Base-by-base conservation (phyloP, 345 rosid genomes). In the Barbarea vulgaris region DNA sequence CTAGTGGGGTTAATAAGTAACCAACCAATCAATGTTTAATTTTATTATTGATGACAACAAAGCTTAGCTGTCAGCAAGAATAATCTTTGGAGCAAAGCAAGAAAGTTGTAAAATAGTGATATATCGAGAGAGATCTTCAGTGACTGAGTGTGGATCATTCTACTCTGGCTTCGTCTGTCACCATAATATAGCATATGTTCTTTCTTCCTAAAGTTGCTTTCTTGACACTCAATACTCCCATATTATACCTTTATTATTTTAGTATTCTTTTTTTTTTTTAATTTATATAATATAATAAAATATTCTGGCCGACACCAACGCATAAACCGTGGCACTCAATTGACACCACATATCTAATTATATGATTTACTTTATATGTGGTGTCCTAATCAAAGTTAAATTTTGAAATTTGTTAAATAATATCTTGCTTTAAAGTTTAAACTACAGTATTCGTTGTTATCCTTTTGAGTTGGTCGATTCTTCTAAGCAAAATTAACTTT, bases 301-400 rank as follows among this genome's bases (percentile, higher is more conserved):
- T 56, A 50, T 6, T 28, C 11, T 71, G 81, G 72, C 76, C 76
- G 81, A 77, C 77, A 58, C 62, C 66, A 64, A 57, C 42, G 67
- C 75, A 64, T 70, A 77, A 77, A 55, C 66, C 66, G 72, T 70
- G 71, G 80, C 80, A 70, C 18, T 53, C 36, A 54, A 77, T 4
- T 47, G 72, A 77, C 66, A 64, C 60, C 66, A 63, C 60, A 64
- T 2, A 54, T 59, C 47, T 14, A 50, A 62, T 12, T 31, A 42
- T n/a, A n/a, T n/a, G 25, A 17, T 61, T 41, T 73, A 22, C 64
- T 61, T 61, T 61, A 63, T 62, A 34, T 62, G 69, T 55, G 31
- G 37, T 18, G 76, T 70, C 80, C 5, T 63, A 46, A 77, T 70
- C 67, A 77, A 63, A 63, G 17, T 64, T 69, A 44, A 44, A 14